Evolutionary conservation across 148 eudicot genomes (phyloP).

Genomic region (Gaultheria prostrata): DNA sequence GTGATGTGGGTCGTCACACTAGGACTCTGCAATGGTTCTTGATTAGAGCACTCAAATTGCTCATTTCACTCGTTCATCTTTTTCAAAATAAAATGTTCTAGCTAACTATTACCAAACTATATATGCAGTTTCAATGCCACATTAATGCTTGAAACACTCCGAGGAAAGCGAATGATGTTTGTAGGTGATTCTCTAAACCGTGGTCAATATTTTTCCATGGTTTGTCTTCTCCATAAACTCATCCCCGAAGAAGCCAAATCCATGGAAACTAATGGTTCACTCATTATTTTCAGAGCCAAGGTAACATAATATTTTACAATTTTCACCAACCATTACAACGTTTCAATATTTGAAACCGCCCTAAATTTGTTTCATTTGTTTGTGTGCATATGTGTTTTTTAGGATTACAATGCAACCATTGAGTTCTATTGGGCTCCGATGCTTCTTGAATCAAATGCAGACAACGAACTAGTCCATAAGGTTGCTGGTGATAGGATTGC

Average conservation of each 20-base stretch:
- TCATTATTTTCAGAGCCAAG: conserved; percentile 76
- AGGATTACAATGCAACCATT: conserved; percentile 89
- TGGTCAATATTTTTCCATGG: conserved; percentile 73
- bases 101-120: not conserved
- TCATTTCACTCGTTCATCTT: not conserved
- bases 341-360: not conserved
- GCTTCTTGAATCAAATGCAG: conserved; percentile 82
- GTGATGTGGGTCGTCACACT: too few relatives aligned
- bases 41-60: not conserved
- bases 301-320: conserved; percentile 25
- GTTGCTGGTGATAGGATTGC: conserved; percentile 71
- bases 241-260: conserved; percentile 69
- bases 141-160: conserved; percentile 77
- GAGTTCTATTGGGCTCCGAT: conserved; percentile 99
- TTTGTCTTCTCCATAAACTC: conserved; percentile 77
- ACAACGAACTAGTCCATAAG: conserved; percentile 66
- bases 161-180: conserved; percentile 81
- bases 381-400: not conserved
- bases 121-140: conserved; percentile 77
- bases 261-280: conserved; percentile 59
- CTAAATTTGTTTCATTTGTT: not conserved
- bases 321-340: not conserved
- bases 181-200: conserved; percentile 92
- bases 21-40: too few relatives aligned
- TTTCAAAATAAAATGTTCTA: not conserved